These are phyloP conservation scores for Talaromyces amestolkiae DNA, from an alignment of 2,329 filamentous ascomycete species.

Conservation along the genomic window DNA sequence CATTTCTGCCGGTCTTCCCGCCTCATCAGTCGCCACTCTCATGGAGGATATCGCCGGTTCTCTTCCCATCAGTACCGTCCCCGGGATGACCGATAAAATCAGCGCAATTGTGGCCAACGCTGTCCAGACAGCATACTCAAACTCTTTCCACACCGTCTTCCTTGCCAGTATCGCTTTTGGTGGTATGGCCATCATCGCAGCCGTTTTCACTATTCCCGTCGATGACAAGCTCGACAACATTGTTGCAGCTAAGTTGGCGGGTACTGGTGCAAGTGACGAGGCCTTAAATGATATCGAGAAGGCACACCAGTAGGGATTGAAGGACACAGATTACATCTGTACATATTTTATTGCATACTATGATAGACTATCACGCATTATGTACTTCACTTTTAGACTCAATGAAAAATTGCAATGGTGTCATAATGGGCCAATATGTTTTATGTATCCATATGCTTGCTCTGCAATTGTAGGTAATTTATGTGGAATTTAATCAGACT, in stretches of 20 bases:
- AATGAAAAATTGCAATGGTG: not conserved
- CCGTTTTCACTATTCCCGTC: conserved; percentile 12
- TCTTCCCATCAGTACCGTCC: conserved; percentile 24
- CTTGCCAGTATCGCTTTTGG: conserved; percentile 24
- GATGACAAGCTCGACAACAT: conserved; percentile 14
- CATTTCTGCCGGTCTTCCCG: conserved; percentile 37
- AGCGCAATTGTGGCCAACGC: conserved; percentile 34
- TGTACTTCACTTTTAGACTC: not conserved
- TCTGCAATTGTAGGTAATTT: no score
- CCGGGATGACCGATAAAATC: conserved; percentile 37
- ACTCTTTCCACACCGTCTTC: conserved; percentile 47
- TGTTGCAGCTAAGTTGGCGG: conserved; percentile 17
- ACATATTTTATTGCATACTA: not conserved
- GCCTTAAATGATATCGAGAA: conserved; percentile 9
- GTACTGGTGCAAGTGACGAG: conserved; percentile 4
- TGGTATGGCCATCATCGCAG: conserved; percentile 19
- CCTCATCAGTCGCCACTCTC: conserved; percentile 32
- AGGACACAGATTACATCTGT: not conserved
- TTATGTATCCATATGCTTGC: not conserved
- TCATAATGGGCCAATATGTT: not conserved
- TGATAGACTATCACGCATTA: not conserved
- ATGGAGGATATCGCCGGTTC: conserved; percentile 32
- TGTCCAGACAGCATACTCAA: conserved; percentile 42
- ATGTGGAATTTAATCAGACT: no score
- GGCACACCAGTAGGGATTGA: not conserved